Percentiles rank a stretch among this genome's conserved stretches.
These are phyloP conservation scores for Paracoccidioides brasiliensis DNA, from an alignment of 2,329 filamentous ascomycete species.

Conservation along the genomic window DNA sequence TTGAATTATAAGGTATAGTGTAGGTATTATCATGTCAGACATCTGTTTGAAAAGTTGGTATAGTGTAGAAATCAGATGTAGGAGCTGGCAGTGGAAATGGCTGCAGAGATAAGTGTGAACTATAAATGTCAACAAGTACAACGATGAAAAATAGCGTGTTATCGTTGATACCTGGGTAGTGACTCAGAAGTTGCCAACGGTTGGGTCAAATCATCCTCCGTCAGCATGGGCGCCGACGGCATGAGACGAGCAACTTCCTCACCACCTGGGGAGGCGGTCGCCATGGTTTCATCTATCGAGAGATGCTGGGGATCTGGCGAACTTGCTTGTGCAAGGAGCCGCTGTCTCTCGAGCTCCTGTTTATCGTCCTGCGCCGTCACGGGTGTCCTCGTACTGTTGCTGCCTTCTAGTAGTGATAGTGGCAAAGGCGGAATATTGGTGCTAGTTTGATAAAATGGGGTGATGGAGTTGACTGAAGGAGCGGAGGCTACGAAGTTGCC, in stretches of 20 bases:
- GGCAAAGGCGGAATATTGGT: background rate
- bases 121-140: background rate
- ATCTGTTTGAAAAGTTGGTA: no score
- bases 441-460: slow-evolving; percentile 8
- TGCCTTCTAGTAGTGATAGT: slow-evolving; percentile 27
- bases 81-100: no score
- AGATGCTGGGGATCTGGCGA: slow-evolving; percentile 32
- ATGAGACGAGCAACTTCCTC: background rate
- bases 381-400: slow-evolving; percentile 10
- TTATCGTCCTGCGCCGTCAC: slow-evolving; percentile 51
- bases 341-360: slow-evolving; percentile 56
- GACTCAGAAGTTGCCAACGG: slow-evolving; percentile 27
- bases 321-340: slow-evolving; percentile 52
- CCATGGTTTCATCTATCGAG: slow-evolving; percentile 9
- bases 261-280: background rate
- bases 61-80: no score
- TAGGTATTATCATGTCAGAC: no score
- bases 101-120: no score
- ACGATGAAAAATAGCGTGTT: background rate
- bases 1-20: no score
- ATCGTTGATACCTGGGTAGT: slow-evolving; percentile 34
- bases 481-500: slow-evolving; percentile 12
- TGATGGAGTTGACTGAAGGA: slow-evolving; percentile 20
- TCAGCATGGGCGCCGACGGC: slow-evolving; percentile 38
- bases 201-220: slow-evolving; percentile 39